Conservation (phyloP, 2,329 filamentous ascomycete genomes). For the Zymoseptoria pseudotritici region DNA sequence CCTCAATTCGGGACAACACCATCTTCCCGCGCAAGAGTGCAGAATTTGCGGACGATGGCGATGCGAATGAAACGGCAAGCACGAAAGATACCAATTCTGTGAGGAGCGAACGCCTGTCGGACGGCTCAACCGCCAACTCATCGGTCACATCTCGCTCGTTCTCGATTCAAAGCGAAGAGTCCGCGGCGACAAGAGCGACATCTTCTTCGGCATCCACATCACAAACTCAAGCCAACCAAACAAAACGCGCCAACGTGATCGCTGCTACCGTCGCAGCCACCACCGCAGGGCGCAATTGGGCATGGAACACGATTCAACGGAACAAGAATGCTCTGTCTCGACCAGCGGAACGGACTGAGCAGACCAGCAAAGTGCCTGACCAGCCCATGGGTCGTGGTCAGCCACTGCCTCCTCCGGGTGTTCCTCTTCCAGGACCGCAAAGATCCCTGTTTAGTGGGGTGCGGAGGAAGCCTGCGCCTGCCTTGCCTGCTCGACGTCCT, state of each 20-base stretch:
- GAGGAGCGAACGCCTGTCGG: slow-evolving; percentile 1
- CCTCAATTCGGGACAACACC: background rate
- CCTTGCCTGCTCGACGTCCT: background rate
- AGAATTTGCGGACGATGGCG: background rate
- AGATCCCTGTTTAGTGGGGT: slow-evolving; percentile 14
- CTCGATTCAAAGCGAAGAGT: slow-evolving; percentile 12
- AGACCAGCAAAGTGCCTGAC: background rate
- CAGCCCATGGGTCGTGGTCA: slow-evolving; percentile 75
- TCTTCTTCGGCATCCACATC: slow-evolving; percentile 5
- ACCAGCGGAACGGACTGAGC: slow-evolving; percentile 36
- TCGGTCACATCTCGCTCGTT: slow-evolving; percentile 7
- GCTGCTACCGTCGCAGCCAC: slow-evolving; percentile 28
- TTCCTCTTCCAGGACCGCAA: slow-evolving; percentile 56
- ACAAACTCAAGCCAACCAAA: slow-evolving; percentile 2
- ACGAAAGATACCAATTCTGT: slow-evolving; percentile 1
- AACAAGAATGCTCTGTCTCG: slow-evolving; percentile 9
- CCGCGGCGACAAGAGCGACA: slow-evolving; percentile 6
- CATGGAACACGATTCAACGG: slow-evolving; percentile 25
- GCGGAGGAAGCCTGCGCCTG: slow-evolving; percentile 13
- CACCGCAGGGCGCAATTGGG: slow-evolving; percentile 26
- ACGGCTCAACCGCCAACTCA: slow-evolving; percentile 3
- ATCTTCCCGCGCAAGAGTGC: no score
- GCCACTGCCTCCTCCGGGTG: slow-evolving; percentile 73
- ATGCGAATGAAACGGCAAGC: background rate
- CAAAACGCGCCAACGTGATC: slow-evolving; percentile 23